phyloP scores from a whole-genome alignment of 768 basidiomycete genomes.

The Xerocomus spinulosus region DNA sequence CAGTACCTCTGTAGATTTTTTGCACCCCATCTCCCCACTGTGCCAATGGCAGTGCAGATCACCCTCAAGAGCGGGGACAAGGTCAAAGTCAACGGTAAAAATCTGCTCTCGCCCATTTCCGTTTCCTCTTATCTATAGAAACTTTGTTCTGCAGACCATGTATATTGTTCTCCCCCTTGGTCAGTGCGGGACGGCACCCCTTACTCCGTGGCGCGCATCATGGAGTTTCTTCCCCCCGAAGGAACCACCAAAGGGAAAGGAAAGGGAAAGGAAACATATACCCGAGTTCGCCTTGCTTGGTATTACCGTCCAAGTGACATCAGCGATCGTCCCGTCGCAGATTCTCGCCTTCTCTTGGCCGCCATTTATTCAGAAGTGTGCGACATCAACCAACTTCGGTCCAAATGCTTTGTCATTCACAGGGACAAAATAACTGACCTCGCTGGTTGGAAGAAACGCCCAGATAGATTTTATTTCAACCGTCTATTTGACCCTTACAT shows the following conservation, averaged over 20 bases:
- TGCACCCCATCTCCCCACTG: constrained; percentile 14
- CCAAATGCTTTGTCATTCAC: constrained; percentile 91
- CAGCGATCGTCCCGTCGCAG: constrained; percentile 83
- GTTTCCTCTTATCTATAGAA: constrained; percentile 15
- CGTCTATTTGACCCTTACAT: constrained; percentile 96
- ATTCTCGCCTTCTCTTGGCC: constrained; percentile 88
- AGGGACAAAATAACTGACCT: constrained; percentile 93
- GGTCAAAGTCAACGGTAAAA: constrained; percentile 83
- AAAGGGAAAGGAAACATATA: constrained; percentile 63
- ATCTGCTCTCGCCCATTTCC: constrained; percentile 10
- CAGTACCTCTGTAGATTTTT: constrained; percentile 26
- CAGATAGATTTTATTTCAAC: constrained; percentile 95
- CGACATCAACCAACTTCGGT: constrained; percentile 90
- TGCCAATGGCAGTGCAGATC: constrained; percentile 33
- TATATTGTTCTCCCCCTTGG: constrained; percentile 95
- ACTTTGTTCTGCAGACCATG: constrained; percentile 71
- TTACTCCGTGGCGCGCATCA: constrained; percentile 92
- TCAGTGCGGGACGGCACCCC: constrained; percentile 89
- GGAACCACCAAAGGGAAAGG: constrained; percentile 63
- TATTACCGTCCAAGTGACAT: constrained; percentile 98
- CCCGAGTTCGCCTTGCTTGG: constrained; percentile 88
- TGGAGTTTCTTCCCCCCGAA: constrained; percentile 89
- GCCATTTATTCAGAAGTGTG: constrained; percentile 96
- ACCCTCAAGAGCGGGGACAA: constrained; percentile 79
- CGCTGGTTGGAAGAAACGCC: constrained; percentile 87